These are phyloP conservation scores for Brettanomyces nanus DNA, from an alignment of 805 yeast genomes.

Conservation along the genomic window DNA sequence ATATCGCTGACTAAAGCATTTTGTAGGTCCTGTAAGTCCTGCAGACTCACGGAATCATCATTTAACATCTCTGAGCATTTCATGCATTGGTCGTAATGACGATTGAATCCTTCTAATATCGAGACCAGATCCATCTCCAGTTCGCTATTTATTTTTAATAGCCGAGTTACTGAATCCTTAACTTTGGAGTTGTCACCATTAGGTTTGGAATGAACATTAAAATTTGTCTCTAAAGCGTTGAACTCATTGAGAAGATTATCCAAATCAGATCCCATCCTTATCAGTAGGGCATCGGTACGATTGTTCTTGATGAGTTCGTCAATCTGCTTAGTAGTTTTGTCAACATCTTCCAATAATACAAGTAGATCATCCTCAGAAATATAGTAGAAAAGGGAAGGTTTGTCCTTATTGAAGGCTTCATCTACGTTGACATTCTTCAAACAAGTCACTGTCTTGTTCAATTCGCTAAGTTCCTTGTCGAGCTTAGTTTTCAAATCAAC, in stretches of 20 bases:
- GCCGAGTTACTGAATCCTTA: slow-evolving; percentile 17
- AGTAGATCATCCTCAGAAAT: slow-evolving; percentile 35
- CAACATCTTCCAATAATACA: slow-evolving; percentile 25
- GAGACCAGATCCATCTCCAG: slow-evolving; percentile 65
- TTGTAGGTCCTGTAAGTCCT: slow-evolving; percentile 32
- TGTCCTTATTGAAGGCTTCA: slow-evolving; percentile 18
- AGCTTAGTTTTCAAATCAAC: slow-evolving; percentile 17
- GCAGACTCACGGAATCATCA: slow-evolving; percentile 9
- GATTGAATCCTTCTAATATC: slow-evolving; percentile 61
- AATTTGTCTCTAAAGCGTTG: slow-evolving; percentile 18
- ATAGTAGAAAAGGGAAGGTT: slow-evolving; percentile 33
- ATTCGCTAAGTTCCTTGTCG: slow-evolving; percentile 23
- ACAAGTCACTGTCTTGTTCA: slow-evolving; percentile 25
- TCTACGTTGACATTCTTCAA: slow-evolving; percentile 32
- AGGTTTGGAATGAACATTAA: slow-evolving; percentile 14
- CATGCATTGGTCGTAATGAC: slow-evolving; percentile 75
- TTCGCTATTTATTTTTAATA: slow-evolving; percentile 33
- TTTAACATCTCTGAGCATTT: slow-evolving; percentile 31
- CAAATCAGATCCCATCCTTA: slow-evolving; percentile 19
- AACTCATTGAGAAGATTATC: slow-evolving; percentile 19
- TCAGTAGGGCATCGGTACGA: slow-evolving; percentile 20
- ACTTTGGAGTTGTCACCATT: slow-evolving; percentile 8
- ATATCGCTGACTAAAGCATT: slow-evolving; percentile 45
- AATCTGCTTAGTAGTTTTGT: slow-evolving; percentile 20
- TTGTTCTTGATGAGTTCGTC: slow-evolving; percentile 22